Percentiles rank a stretch among this genome's conserved stretches.
These are phyloP conservation scores for Primulina eburnea DNA, from an alignment of 257 asterid species.

Conservation along the genomic window DNA sequence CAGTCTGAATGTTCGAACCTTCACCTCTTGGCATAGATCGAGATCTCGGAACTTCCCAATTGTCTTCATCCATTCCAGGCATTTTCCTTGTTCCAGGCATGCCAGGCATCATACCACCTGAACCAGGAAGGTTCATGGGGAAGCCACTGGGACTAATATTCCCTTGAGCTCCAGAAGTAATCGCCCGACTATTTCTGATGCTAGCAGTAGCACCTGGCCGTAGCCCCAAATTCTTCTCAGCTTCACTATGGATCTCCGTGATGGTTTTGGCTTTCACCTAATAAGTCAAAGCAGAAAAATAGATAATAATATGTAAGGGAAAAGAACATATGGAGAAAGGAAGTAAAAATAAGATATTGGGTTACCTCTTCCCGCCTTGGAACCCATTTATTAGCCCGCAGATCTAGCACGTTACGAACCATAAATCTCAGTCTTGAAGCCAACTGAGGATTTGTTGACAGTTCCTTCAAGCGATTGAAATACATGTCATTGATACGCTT, in stretches of 20 bases:
- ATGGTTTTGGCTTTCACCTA: constrained; percentile 93
- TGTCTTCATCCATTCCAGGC: constrained; percentile 71
- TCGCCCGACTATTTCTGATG: constrained; percentile 65
- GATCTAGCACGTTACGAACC: constrained; percentile 81
- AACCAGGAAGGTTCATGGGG: constrained; percentile 74
- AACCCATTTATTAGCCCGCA: constrained; percentile 75
- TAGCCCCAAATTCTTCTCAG: constrained; percentile 85
- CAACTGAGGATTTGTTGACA: constrained; percentile 71
- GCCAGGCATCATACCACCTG: constrained; percentile 98
- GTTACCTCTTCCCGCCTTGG: constrained; percentile 94
- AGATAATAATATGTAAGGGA: background rate
- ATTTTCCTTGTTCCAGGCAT: constrained; percentile 90
- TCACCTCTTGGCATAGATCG: constrained; percentile 83
- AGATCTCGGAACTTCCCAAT: constrained; percentile 83
- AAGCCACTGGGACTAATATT: constrained; percentile 57
- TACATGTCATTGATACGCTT: constrained; percentile 65
- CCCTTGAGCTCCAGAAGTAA: constrained; percentile 56
- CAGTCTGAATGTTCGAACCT: constrained; percentile 37
- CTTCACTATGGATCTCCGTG: constrained; percentile 86
- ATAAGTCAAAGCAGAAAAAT: constrained; percentile 15
- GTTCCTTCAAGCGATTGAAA: constrained; percentile 67
- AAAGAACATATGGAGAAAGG: background rate
- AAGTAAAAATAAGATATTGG: background rate
- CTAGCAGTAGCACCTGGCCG: constrained; percentile 96
- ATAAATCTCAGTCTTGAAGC: constrained; percentile 77